Base-by-base conservation (phyloP, 768 basidiomycete genomes). In the Podaxis pistillaris region DNA sequence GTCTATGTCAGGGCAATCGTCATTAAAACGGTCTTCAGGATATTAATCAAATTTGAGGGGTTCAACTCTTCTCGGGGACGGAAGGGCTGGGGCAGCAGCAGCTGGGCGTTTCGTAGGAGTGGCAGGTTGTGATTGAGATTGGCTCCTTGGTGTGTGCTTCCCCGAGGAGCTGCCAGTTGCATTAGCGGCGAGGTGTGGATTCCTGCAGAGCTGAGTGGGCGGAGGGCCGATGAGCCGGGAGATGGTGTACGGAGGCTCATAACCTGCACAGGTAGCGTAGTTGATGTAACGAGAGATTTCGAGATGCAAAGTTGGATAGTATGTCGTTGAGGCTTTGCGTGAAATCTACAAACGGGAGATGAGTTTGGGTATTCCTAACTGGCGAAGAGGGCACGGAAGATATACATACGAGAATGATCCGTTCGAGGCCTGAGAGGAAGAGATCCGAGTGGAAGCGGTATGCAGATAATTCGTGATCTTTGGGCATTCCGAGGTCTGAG, bases 231-330 rank as follows among this genome's bases (percentile, higher is more conserved):
- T 81, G 26, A 94, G 79, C 52, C 93, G 83, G 37, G 88, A 86
- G 37, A 96, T 80, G 8, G 90, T 84, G 80, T 89, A 94, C 5
- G 95, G 94, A 38, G 96, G 72, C 67, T 92, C 88, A 67, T 86
- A 90, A 37, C 87, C 87, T 41, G 92, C 83, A 15, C 81, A 78
- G 26, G 75, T 75, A 2, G 89, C 86, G 64, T 86, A 81, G 0
- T 83, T 78, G 66, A 98, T 82, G 72, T 98, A 98, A 36, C 95
- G 86, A 13, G 94, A 85, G 56, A 99, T 79, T 74, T 99, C 96
- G 44, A 98, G 87, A 74, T 99, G 97, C 1, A 99, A 83, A 2
- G 87, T 90, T 0, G 95, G 94, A 73, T 99, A 99, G 74, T 97
- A 98, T 12, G 90, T 88, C 24, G 90, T 87, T 17, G 96, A 98